phyloP scores from a whole-genome alignment of 148 eudicot species.

The Tetragonia tetragonoides region DNA sequence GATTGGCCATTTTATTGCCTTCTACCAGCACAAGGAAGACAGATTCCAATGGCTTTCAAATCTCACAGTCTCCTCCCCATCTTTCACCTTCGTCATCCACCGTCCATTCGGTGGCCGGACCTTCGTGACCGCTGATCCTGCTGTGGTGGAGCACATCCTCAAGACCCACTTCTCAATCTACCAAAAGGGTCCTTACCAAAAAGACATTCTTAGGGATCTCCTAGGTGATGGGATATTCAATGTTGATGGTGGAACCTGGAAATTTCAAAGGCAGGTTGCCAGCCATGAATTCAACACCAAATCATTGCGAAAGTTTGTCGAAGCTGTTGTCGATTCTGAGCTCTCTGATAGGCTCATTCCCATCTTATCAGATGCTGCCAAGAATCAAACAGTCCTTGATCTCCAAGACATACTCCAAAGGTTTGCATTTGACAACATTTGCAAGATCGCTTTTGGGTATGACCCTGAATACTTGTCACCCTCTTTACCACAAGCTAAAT shows the following conservation, averaged over 20 bases:
- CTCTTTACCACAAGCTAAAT: slow-evolving; percentile 26
- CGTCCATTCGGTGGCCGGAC: slow-evolving; percentile 10
- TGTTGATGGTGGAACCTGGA: slow-evolving; percentile 47
- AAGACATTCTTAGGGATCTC: slow-evolving; percentile 25
- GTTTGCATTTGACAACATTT: slow-evolving; percentile 32
- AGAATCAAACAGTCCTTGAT: slow-evolving; percentile 22
- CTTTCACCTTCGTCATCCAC: slow-evolving; percentile 14
- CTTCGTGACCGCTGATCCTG: slow-evolving; percentile 19
- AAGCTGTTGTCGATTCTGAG: slow-evolving; percentile 44
- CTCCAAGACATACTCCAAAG: slow-evolving; percentile 32
- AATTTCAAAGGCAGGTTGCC: slow-evolving; percentile 44
- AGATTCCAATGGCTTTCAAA: slow-evolving; percentile 21
- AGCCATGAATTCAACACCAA: slow-evolving; percentile 50
- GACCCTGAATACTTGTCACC: slow-evolving; percentile 40
- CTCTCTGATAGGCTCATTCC: slow-evolving; percentile 44
- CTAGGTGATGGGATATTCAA: slow-evolving; percentile 50
- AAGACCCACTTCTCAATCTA: slow-evolving; percentile 24
- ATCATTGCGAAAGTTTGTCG: slow-evolving; percentile 41
- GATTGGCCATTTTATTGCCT: slow-evolving; percentile 22
- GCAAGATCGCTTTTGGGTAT: slow-evolving; percentile 46
- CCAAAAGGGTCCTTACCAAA: slow-evolving; percentile 33
- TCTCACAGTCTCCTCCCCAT: slow-evolving; percentile 19
- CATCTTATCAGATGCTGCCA: slow-evolving; percentile 17
- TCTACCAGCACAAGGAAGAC: slow-evolving; percentile 15
- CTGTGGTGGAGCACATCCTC: slow-evolving; percentile 26